Evolutionary conservation across 352 stramenopile species (phyloP).

Genomic region (Pilasporangium apinafurcum): DNA sequence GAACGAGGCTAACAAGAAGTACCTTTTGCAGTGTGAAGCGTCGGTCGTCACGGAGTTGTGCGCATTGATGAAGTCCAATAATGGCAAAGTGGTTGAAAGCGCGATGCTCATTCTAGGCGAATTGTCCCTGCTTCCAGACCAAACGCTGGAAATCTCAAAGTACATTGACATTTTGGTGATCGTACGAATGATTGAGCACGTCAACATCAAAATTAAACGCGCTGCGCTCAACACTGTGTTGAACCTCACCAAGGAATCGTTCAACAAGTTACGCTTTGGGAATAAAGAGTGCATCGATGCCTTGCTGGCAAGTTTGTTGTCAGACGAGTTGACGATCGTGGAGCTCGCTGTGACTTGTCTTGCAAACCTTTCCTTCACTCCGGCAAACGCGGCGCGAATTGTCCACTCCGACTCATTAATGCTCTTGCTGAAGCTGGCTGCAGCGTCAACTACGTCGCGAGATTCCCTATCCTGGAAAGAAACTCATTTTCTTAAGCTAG

Average conservation of each 20-base stretch:
- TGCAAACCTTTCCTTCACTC: conserved; percentile 59
- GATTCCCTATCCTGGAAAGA: conserved; percentile 60
- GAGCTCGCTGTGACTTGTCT: conserved; percentile 56
- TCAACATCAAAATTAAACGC: conserved; percentile 52
- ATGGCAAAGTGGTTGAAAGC: conserved; percentile 64
- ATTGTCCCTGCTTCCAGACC: conserved; percentile 46
- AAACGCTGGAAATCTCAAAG: conserved; percentile 67
- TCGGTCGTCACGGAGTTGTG: conserved; percentile 49
- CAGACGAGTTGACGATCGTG: conserved; percentile 55
- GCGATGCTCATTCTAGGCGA: conserved; percentile 67
- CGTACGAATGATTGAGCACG: conserved; percentile 50
- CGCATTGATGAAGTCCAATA: conserved; percentile 48
- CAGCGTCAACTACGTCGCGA: conserved; percentile 24
- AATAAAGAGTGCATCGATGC: conserved; percentile 46
- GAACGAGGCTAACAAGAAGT: conserved; percentile 70
- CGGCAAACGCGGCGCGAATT: conserved; percentile 37
- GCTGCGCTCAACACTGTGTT: conserved; percentile 46
- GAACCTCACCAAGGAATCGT: conserved; percentile 67
- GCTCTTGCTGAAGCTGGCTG: conserved; percentile 41
- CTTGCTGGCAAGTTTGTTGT: conserved; percentile 37
- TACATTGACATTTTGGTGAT: conserved; percentile 56
- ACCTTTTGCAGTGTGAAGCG: conserved; percentile 50
- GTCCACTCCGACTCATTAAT: conserved; percentile 27
- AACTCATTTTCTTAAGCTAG: conserved; percentile 9
- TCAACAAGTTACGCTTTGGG: conserved; percentile 73